phyloP scores from a whole-genome alignment of 2,329 filamentous ascomycete species.

The Apiospora hydei region DNA sequence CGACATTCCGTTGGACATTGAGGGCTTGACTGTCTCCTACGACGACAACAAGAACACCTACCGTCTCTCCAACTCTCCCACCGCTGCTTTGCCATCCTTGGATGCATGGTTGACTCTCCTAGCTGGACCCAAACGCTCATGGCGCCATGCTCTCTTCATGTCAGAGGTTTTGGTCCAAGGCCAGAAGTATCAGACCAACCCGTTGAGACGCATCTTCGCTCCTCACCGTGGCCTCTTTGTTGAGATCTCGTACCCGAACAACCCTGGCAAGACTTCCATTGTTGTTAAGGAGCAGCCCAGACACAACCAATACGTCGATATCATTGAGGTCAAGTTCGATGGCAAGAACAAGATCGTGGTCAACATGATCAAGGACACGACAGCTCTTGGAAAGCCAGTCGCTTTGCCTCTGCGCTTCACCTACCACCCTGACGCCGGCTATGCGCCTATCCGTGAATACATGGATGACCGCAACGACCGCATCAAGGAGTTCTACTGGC shows the following conservation, averaged over 20 bases:
- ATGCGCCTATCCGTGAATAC: constrained; percentile 95
- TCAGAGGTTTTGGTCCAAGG: constrained; percentile 95
- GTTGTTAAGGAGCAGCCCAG: constrained; percentile 86
- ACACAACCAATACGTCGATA: constrained; percentile 86
- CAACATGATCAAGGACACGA: constrained; percentile 92
- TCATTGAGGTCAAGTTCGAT: constrained; percentile 82
- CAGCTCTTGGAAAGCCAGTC: constrained; percentile 82
- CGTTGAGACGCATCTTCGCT: constrained; percentile 88
- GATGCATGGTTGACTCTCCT: constrained; percentile 90
- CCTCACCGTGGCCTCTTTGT: constrained; percentile 87
- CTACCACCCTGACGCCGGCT: constrained; percentile 94
- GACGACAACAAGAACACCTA: constrained; percentile 80
- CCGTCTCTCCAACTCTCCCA: constrained; percentile 78
- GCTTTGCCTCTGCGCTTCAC: constrained; percentile 86
- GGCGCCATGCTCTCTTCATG: constrained; percentile 93
- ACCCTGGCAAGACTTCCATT: constrained; percentile 84
- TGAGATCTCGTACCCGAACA: constrained; percentile 83
- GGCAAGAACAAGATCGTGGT: constrained; percentile 82
- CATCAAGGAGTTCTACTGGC: constrained; percentile 99
- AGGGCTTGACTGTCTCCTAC: constrained; percentile 84
- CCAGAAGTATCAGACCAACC: constrained; percentile 96
- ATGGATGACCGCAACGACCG: constrained; percentile 96
- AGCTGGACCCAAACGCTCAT: constrained; percentile 85
- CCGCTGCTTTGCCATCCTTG: constrained; percentile 75
- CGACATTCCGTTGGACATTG: constrained; percentile 77